Evolutionary conservation across 768 basidiomycete species (phyloP).

Genomic region (Leccinum disarticulatum): DNA sequence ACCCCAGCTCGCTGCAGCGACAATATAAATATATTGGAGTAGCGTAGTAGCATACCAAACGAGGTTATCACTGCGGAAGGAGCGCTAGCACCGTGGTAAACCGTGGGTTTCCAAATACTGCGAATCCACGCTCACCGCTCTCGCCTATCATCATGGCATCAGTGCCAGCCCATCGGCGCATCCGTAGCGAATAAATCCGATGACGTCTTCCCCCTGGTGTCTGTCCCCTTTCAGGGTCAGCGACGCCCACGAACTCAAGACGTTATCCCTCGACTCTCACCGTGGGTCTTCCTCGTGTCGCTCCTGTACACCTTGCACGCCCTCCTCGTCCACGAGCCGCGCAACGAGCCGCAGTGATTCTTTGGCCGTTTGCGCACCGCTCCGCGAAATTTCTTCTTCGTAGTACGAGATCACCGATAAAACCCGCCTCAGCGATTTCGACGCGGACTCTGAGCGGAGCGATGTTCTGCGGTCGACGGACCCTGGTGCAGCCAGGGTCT

Average conservation of each 20-base stretch:
- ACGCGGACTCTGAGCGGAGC: conserved; percentile 33
- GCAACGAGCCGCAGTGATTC: conserved; percentile 59
- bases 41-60: conserved; percentile 13
- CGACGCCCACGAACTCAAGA: conserved; percentile 4
- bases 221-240: conserved; percentile 30
- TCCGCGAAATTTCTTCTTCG: conserved; percentile 47
- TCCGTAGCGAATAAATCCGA: conserved; percentile 57
- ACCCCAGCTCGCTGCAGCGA: not conserved
- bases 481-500: conserved; percentile 35
- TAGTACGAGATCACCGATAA: conserved; percentile 51
- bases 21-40: not conserved
- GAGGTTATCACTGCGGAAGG: conserved; percentile 19
- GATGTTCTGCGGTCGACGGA: conserved; percentile 28
- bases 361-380: conserved; percentile 47
- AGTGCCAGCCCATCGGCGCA: conserved; percentile 54
- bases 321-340: conserved; percentile 60
- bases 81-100: conserved; percentile 20
- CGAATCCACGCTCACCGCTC: conserved; percentile 17
- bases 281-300: conserved; percentile 40
- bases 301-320: conserved; percentile 44
- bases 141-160: conserved; percentile 41
- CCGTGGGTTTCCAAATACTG: conserved; percentile 28
- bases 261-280: conserved; percentile 41
- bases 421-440: conserved; percentile 43
- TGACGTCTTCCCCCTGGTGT: conserved; percentile 44